phyloP scores from a whole-genome alignment of 257 asterid species.

The Cordia subcordata region DNA sequence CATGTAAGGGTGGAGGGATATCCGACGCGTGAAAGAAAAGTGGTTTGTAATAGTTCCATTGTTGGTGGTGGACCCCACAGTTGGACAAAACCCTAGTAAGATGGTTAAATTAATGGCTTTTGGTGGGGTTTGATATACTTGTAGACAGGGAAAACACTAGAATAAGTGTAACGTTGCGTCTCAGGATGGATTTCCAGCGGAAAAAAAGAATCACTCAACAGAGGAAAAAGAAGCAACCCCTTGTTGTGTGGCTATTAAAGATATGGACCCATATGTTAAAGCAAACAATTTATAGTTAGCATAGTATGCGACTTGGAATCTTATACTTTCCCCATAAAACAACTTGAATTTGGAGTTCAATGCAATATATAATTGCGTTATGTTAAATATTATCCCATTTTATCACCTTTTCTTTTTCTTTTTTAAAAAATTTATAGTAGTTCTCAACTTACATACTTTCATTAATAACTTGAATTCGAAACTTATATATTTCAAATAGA shows the following conservation, averaged over 20 bases:
- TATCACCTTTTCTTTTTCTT: no score
- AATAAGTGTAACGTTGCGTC: slow-evolving; percentile 30
- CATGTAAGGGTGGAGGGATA: no score
- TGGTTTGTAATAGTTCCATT: neutral
- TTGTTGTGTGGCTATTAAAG: slow-evolving; percentile 50
- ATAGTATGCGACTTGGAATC: no score
- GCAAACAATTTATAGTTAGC: slow-evolving; percentile 11
- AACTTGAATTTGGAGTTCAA: no score
- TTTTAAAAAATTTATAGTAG: no score
- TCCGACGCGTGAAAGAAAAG: no score
- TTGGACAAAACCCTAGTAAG: slow-evolving; percentile 4
- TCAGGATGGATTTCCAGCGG: slow-evolving; percentile 43
- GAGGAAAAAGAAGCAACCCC: slow-evolving; percentile 32
- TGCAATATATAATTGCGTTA: no score
- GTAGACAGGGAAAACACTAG: neutral
- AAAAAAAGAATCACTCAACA: slow-evolving; percentile 50
- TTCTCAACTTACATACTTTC: no score
- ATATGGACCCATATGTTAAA: slow-evolving; percentile 37
- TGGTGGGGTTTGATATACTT: slow-evolving; percentile 11
- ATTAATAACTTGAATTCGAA: no score
- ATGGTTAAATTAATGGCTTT: slow-evolving; percentile 8
- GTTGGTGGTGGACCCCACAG: slow-evolving; percentile 17
- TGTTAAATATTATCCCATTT: no score
- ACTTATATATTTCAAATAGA: no score
- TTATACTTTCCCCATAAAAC: no score